A percentile compares a stretch with the other conserved stretches of the same genome.
phyloP scores from a whole-genome alignment of 495 filamentous ascomycete species.

The Hypomontagnella submonticulosa region DNA sequence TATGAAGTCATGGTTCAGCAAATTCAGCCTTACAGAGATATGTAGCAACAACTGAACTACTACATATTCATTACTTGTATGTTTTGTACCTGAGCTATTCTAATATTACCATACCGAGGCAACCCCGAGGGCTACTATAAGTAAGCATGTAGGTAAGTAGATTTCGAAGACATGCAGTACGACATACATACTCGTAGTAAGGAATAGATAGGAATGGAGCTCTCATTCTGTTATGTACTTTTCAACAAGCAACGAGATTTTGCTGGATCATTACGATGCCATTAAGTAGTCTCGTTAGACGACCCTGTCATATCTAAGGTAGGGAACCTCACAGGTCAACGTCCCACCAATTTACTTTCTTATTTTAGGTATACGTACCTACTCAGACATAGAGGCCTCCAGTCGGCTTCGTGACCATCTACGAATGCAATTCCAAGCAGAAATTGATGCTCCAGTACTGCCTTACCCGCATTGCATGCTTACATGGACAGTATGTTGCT shows the following conservation, averaged over 20 bases:
- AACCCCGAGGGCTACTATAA: constrained; percentile 17
- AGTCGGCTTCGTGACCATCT: not conserved
- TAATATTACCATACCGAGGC: constrained; percentile 15
- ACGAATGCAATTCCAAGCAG: constrained; percentile 1
- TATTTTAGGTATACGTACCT: not conserved
- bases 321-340: not conserved
- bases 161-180: not conserved
- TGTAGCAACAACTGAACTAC: too few relatives aligned
- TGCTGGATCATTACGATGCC: not conserved
- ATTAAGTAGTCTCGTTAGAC: not conserved
- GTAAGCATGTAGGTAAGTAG: not conserved
- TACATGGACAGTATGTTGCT: constrained; percentile 20
- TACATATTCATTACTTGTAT: too few relatives aligned
- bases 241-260: too few relatives aligned
- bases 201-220: too few relatives aligned
- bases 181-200: too few relatives aligned
- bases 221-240: too few relatives aligned
- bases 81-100: not conserved
- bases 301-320: not conserved
- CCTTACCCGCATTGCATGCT: constrained; percentile 5
- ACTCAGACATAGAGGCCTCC: constrained; percentile 20
- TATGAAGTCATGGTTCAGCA: constrained; percentile 6
- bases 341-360: not conserved
- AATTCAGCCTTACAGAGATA: constrained; percentile 13
- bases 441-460: constrained; percentile 3